Conservation (phyloP, 2,329 filamentous ascomycete genomes). For the Fusarium piperis region DNA sequence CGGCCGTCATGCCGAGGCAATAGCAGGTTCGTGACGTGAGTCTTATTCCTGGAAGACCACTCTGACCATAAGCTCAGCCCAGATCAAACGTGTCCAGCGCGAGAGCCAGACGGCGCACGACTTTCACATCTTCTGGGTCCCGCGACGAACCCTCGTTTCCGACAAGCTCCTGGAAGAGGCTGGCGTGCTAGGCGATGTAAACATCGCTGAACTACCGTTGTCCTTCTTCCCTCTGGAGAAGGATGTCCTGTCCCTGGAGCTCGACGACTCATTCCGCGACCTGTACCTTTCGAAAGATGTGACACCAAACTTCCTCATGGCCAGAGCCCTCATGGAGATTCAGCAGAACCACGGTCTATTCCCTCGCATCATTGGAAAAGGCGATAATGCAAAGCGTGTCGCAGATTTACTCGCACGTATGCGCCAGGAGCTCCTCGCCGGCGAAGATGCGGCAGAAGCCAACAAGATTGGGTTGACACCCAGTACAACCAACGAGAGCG, state of each 20-base stretch:
- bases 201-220: constrained; percentile 84
- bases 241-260: constrained; percentile 89
- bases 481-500: constrained; percentile 86
- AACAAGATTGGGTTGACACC: constrained; percentile 77
- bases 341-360: constrained; percentile 94
- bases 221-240: constrained; percentile 92
- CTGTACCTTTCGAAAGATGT: constrained; percentile 91
- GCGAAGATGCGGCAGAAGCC: constrained; percentile 74
- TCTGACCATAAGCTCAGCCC: constrained; percentile 67
- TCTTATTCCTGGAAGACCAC: not conserved
- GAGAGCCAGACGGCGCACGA: constrained; percentile 93
- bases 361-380: constrained; percentile 93
- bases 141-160: constrained; percentile 88
- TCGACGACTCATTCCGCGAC: constrained; percentile 87
- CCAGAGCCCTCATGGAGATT: constrained; percentile 92
- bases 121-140: constrained; percentile 96
- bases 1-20: constrained; percentile 80
- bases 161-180: constrained; percentile 93
- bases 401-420: constrained; percentile 89
- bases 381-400: constrained; percentile 89
- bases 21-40: constrained; percentile 76
- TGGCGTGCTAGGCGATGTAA: constrained; percentile 92
- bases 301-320: constrained; percentile 87
- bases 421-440: constrained; percentile 86
- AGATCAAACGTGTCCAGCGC: constrained; percentile 88